Evolutionary conservation across 2,329 filamentous ascomycete species (phyloP).

Genomic region (Xylaria sp.): DNA sequence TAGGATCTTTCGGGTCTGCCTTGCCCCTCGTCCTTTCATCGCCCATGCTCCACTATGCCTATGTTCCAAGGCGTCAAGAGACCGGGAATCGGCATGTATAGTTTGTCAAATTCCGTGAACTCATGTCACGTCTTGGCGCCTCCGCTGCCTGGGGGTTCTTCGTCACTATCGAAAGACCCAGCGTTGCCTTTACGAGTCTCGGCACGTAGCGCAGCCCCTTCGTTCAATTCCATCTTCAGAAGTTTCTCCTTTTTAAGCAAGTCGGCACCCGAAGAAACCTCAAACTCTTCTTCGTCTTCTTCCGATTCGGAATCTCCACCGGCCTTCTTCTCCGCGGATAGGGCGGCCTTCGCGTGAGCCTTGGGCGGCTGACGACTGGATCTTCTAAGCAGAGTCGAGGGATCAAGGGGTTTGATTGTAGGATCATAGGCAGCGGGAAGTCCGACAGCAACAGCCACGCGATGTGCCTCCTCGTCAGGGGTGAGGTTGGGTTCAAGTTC

Average conservation of each 20-base stretch:
- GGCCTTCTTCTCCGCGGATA: slow-evolving; percentile 55
- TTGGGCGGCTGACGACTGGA: slow-evolving; percentile 37
- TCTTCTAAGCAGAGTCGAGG: slow-evolving; percentile 44
- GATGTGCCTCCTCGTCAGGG: slow-evolving; percentile 71
- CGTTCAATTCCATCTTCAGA: slow-evolving; percentile 50
- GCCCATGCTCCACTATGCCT: slow-evolving; percentile 13
- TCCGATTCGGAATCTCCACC: slow-evolving; percentile 51
- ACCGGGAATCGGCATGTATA: slow-evolving; percentile 5
- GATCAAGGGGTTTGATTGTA: slow-evolving; percentile 67
- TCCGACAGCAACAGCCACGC: slow-evolving; percentile 71
- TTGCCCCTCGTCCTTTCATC: not conserved
- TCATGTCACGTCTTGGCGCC: slow-evolving; percentile 48
- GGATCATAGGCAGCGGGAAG: slow-evolving; percentile 72
- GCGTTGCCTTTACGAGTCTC: slow-evolving; percentile 48
- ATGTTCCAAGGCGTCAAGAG: slow-evolving; percentile 25
- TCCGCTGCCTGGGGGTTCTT: slow-evolving; percentile 50
- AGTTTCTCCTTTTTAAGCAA: slow-evolving; percentile 57
- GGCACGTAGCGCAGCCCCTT: slow-evolving; percentile 48
- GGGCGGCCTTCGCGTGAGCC: slow-evolving; percentile 49
- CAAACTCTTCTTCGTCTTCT: slow-evolving; percentile 57
- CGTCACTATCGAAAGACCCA: slow-evolving; percentile 52
- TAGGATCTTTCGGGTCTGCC: not conserved
- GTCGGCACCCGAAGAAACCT: slow-evolving; percentile 54
- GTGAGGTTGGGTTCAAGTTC: slow-evolving; percentile 66
- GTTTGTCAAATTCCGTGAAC: slow-evolving; percentile 2